phyloP scores from a whole-genome alignment of 805 yeast species.

The Lipomyces chichibuensis region DNA sequence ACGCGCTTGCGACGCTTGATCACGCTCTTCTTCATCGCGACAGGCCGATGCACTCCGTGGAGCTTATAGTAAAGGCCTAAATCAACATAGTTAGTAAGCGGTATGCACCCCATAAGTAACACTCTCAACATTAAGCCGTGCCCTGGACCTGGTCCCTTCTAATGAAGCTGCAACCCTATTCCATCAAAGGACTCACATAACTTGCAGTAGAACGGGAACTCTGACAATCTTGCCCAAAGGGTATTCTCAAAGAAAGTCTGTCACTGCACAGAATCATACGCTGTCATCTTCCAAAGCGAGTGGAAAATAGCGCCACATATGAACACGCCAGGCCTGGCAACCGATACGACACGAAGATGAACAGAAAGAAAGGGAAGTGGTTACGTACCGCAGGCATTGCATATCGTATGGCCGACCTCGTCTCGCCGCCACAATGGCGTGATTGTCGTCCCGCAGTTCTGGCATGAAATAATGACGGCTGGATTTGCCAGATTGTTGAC shows the following conservation, averaged over 20 bases:
- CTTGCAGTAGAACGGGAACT: too few species aligned
- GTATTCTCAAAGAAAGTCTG: too few species aligned
- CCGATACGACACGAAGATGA: background rate
- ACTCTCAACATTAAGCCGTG: background rate
- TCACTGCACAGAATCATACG: too few species aligned
- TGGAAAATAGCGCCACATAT: too few species aligned
- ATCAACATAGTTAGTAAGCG: constrained; percentile 2
- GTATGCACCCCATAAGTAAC: background rate
- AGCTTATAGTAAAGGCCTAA: constrained; percentile 62
- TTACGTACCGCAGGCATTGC: constrained; percentile 76
- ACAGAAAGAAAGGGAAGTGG: background rate
- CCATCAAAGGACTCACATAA: background rate
- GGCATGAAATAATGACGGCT: constrained; percentile 69
- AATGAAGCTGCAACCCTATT: too few species aligned
- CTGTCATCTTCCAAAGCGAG: too few species aligned
- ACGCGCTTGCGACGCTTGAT: constrained; percentile 73
- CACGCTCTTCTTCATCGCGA: constrained; percentile 68
- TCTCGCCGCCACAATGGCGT: constrained; percentile 89
- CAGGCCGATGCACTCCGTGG: constrained; percentile 78
- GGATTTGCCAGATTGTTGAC: constrained; percentile 2
- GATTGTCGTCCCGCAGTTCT: constrained; percentile 80
- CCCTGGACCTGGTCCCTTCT: background rate
- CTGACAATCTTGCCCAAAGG: too few species aligned
- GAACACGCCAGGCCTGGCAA: background rate
- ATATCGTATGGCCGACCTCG: constrained; percentile 77